Conservation (phyloP, 441 rosid species). For the Lepidium campestre region DNA sequence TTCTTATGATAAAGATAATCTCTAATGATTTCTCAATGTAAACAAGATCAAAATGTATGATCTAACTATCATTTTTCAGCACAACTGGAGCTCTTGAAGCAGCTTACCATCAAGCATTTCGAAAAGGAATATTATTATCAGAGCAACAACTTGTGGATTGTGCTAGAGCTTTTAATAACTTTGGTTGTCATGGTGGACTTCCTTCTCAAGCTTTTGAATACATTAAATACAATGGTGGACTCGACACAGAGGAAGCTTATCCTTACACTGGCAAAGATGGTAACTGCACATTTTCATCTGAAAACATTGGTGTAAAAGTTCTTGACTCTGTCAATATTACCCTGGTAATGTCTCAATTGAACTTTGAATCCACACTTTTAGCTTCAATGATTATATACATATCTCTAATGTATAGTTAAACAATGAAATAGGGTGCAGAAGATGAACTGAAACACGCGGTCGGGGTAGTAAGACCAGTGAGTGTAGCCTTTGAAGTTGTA, state of each 20-base stretch:
- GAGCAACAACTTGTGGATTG: slow-evolving; percentile 96
- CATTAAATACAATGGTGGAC: slow-evolving; percentile 83
- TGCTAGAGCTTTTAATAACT: slow-evolving; percentile 69
- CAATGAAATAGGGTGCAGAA: slow-evolving; percentile 64
- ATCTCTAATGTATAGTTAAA: not conserved
- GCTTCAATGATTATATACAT: not conserved
- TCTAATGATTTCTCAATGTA: not conserved
- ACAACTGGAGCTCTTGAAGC: slow-evolving; percentile 95
- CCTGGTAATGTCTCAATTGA: slow-evolving; percentile 33
- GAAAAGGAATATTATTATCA: slow-evolving; percentile 65
- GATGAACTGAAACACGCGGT: slow-evolving; percentile 82
- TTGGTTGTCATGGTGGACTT: slow-evolving; percentile 83
- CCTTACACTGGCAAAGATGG: slow-evolving; percentile 59
- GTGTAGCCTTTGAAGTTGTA: slow-evolving; percentile 76
- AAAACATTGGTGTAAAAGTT: slow-evolving; percentile 68
- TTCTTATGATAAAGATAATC: not conserved
- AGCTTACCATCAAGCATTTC: slow-evolving; percentile 81
- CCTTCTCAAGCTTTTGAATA: slow-evolving; percentile 93
- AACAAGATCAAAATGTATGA: not conserved
- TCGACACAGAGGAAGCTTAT: slow-evolving; percentile 77
- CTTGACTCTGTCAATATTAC: slow-evolving; percentile 67
- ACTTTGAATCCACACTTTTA: not conserved
- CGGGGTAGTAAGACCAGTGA: slow-evolving; percentile 72
- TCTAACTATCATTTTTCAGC: slow-evolving; percentile 34
- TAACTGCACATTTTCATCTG: slow-evolving; percentile 61